Percentiles rank a stretch among this genome's conserved stretches.
phyloP scores from a whole-genome alignment of 169 alveolate genomes.

The Haemoproteus tartakovskyi region DNA sequence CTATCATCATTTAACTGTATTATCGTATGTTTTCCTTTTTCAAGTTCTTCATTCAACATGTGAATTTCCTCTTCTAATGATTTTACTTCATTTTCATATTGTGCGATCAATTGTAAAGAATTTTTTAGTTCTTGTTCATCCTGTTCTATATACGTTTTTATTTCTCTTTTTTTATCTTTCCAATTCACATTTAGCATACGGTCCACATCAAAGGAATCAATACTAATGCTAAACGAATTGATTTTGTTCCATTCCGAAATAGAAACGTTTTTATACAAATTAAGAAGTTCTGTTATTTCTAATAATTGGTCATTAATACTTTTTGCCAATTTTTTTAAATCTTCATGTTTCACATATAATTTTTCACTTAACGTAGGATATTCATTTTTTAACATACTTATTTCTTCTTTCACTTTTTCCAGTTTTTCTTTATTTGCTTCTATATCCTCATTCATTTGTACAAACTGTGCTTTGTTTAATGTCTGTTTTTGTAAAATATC shows the following conservation, averaged over 20 bases:
- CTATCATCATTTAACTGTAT: constrained; percentile 24
- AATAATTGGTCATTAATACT: constrained; percentile 36
- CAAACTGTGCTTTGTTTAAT: constrained; percentile 47
- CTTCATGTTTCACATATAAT: constrained; percentile 22
- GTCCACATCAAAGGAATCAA: constrained; percentile 31
- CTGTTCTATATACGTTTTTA: constrained; percentile 27
- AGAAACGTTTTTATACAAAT: constrained; percentile 37
- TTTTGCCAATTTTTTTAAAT: constrained; percentile 57
- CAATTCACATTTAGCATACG: constrained; percentile 39
- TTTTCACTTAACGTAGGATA: constrained; percentile 46
- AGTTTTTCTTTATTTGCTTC: constrained; percentile 60
- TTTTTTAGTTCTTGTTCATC: constrained; percentile 36
- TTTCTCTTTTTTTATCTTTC: constrained; percentile 17
- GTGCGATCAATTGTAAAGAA: constrained; percentile 16
- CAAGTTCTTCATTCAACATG: constrained; percentile 4
- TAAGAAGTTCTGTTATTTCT: constrained; percentile 17
- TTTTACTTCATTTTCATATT: constrained; percentile 25
- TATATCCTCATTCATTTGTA: constrained; percentile 59
- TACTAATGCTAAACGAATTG: constrained; percentile 10
- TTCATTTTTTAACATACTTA: constrained; percentile 29
- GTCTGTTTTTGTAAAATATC: constrained; percentile 56
- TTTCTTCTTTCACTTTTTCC: constrained; percentile 54
- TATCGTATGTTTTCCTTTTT: not conserved
- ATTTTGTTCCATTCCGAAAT: constrained; percentile 25
- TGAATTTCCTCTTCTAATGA: constrained; percentile 9